phyloP scores from a whole-genome alignment of 2,329 filamentous ascomycete species.

The Epichloe festucae region DNA sequence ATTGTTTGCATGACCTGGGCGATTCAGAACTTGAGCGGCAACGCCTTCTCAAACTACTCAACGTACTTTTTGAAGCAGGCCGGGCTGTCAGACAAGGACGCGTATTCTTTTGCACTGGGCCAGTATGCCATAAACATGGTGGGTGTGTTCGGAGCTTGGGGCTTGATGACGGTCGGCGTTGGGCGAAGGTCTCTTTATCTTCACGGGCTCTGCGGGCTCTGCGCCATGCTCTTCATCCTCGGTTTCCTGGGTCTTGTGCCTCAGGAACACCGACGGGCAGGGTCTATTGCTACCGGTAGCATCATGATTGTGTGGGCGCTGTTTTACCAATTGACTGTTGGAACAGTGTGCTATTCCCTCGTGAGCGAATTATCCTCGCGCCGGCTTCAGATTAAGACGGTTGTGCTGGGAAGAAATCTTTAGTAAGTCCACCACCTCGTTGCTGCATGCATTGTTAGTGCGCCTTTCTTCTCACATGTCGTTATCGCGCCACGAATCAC shows the following conservation, averaged over 20 bases:
- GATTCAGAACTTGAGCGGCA: constrained; percentile 50
- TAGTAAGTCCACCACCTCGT: constrained; percentile 34
- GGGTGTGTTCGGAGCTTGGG: constrained; percentile 72
- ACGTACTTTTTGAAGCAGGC: constrained; percentile 51
- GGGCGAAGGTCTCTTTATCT: constrained; percentile 68
- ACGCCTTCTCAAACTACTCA: constrained; percentile 52
- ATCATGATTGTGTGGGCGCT: constrained; percentile 79
- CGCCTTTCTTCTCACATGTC: too few species aligned
- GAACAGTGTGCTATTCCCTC: constrained; percentile 80
- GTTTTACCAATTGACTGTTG: constrained; percentile 75
- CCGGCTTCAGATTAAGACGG: constrained; percentile 79
- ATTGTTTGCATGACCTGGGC: constrained; percentile 53
- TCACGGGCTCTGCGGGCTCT: constrained; percentile 61
- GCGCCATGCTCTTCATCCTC: constrained; percentile 65
- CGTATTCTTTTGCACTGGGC: constrained; percentile 50
- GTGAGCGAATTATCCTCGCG: constrained; percentile 75
- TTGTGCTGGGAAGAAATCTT: constrained; percentile 70
- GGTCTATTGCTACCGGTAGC: constrained; percentile 64
- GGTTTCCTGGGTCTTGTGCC: constrained; percentile 72
- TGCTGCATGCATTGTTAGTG: background rate
- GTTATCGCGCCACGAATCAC: too few species aligned
- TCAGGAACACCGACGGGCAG: constrained; percentile 40
- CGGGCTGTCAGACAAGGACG: constrained; percentile 35
- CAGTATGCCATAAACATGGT: constrained; percentile 63
- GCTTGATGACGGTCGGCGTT: constrained; percentile 60